Base-by-base conservation (phyloP, 2,329 filamentous ascomycete genomes). In the Cladosporium sp. region DNA sequence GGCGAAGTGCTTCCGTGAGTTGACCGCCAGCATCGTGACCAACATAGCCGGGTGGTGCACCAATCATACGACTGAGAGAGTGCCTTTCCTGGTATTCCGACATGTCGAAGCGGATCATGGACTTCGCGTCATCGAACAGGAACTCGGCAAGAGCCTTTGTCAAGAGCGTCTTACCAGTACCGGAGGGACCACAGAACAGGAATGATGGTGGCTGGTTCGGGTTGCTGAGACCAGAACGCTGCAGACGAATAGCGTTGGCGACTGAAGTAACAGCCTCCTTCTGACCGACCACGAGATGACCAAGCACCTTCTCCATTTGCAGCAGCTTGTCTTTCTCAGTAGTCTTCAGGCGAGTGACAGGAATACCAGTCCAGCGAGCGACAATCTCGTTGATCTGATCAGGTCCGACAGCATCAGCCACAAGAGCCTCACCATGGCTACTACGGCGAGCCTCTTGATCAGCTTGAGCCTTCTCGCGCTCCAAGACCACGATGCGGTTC, bases 321-420 rank as follows among this genome's bases (percentile, higher is more conserved):
- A 99, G 86, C n/a, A 99, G 86, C 84, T 98, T 98, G 78, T 99
- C 95, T 81, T 97, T 98, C 81, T 99, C 95, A 0, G 93, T 91
- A 0, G 95, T 97, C 82, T 91, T 94, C 49, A 99, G 88, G 68
- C 94, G 87, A 4, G 93, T 98, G 67, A 99, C 92, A 1, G 95
- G 95, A 72, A 99, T 99, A 70, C 95, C 95, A n/a, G 95, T 99
- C 92, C 93, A 97, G 68, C 93, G 90, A 64, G 91, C 91, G 63
- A 99, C 95, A 68, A 99, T 99, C 76, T 98, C 94, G 78, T 99
- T 98, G 85, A 99, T 99, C 79, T 99, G 93, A 70, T 99, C 95
- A 12, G 93, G 93, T 6, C 95, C 95, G 71, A 99, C 95, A 57
- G 95, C 87, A 76, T 99, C 95, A 3, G 93, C 96, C 64, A 98